Percentiles rank a stretch among this genome's conserved stretches.
These are phyloP conservation scores for Zhuliangozyma blackwelliae DNA, from an alignment of 1,139 yeast genomes.

Conservation along the genomic window DNA sequence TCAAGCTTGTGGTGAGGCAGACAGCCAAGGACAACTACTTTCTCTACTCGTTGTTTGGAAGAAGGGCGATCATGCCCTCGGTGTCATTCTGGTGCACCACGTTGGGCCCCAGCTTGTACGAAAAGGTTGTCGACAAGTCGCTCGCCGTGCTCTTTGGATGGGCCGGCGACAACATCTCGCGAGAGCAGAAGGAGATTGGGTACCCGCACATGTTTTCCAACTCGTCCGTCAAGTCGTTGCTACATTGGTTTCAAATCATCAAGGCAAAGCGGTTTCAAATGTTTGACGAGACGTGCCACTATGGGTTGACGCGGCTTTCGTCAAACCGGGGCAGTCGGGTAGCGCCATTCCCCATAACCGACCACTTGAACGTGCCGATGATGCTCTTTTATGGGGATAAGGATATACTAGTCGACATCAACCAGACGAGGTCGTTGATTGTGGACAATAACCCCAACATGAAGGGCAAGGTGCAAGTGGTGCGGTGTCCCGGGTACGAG, in stretches of 20 bases:
- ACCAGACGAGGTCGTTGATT: conserved; percentile 23
- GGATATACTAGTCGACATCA: conserved; percentile 40
- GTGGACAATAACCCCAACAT: conserved; percentile 23
- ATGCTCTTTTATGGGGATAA: conserved; percentile 38
- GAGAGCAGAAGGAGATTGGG: conserved; percentile 34
- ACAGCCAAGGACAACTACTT: conserved; percentile 32
- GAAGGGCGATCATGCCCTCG: conserved; percentile 40
- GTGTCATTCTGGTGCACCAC: conserved; percentile 43
- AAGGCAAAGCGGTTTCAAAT: conserved; percentile 39
- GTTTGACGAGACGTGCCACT: conserved; percentile 41
- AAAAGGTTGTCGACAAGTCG: conserved; percentile 34
- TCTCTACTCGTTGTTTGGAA: conserved; percentile 37
- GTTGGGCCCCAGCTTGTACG: conserved; percentile 33
- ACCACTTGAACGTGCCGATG: conserved; percentile 42
- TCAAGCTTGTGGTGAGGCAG: conserved; percentile 30
- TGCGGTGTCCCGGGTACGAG: conserved; percentile 26
- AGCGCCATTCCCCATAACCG: conserved; percentile 51
- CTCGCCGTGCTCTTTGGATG: conserved; percentile 38
- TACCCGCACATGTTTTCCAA: conserved; percentile 48
- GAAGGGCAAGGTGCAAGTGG: conserved; percentile 19
- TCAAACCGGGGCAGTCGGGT: conserved; percentile 40
- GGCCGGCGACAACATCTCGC: conserved; percentile 31
- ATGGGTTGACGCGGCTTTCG: conserved; percentile 18
- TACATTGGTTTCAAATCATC: conserved; percentile 49
- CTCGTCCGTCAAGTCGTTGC: conserved; percentile 41